Evolutionary conservation across 2,329 filamentous ascomycete genomes (phyloP).

Genomic region (Alternaria sp.): DNA sequence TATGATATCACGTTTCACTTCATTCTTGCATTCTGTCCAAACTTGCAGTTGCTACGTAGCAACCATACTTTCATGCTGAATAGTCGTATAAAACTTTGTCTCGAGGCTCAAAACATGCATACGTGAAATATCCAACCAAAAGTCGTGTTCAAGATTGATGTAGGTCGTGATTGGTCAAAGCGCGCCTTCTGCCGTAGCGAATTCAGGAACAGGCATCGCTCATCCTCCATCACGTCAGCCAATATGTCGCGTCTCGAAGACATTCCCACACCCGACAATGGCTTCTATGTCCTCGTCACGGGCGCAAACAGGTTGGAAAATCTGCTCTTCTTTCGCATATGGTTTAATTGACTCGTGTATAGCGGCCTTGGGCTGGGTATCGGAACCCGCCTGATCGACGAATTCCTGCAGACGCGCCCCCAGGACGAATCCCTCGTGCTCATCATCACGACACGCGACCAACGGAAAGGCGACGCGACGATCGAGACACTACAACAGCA

Average conservation of each 20-base stretch:
- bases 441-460: constrained; percentile 81
- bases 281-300: constrained; percentile 72
- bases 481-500: constrained; percentile 69
- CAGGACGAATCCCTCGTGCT: constrained; percentile 74
- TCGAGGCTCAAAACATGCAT: background rate
- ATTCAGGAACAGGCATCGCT: constrained; percentile 16
- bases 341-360: constrained; percentile 38
- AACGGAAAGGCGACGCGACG: constrained; percentile 76
- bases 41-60: background rate
- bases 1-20: background rate
- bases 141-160: background rate
- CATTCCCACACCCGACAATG: constrained; percentile 37
- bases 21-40: background rate
- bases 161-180: constrained; percentile 18
- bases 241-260: constrained; percentile 30
- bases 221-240: background rate
- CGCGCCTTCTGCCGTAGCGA: constrained; percentile 10
- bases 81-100: background rate
- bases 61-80: background rate
- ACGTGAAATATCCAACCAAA: background rate
- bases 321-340: no score
- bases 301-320: constrained; percentile 78
- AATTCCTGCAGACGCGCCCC: constrained; percentile 77
- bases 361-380: constrained; percentile 89
- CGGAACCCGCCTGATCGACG: constrained; percentile 84